These are phyloP conservation scores for Anisodus tanguticus DNA, from an alignment of 257 asterid genomes.

Conservation along the genomic window DNA sequence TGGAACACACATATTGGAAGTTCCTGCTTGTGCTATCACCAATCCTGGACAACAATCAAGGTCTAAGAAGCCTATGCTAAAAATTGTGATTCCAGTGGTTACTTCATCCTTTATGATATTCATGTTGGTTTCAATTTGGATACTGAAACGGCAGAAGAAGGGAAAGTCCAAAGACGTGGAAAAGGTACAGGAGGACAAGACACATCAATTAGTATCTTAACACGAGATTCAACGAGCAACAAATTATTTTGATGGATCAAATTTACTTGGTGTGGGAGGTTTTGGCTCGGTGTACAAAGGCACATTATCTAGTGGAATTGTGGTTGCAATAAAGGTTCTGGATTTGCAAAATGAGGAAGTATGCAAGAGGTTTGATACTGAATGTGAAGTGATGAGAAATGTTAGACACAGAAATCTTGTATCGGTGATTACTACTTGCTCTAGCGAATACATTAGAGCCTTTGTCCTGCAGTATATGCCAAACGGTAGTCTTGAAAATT, in stretches of 20 bases:
- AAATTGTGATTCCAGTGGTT: slow-evolving; percentile 32
- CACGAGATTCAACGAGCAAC: slow-evolving; percentile 39
- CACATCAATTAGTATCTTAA: slow-evolving; percentile 32
- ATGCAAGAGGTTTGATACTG: slow-evolving; percentile 39
- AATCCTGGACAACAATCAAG: slow-evolving; percentile 16
- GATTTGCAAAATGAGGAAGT: slow-evolving; percentile 32
- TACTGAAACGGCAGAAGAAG: slow-evolving; percentile 17
- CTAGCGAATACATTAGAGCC: slow-evolving; percentile 33
- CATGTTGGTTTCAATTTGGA: slow-evolving; percentile 22
- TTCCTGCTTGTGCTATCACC: slow-evolving; percentile 27
- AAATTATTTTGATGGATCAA: slow-evolving; percentile 35
- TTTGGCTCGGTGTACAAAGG: slow-evolving; percentile 44
- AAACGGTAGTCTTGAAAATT: slow-evolving; percentile 44
- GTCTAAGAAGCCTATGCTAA: background rate
- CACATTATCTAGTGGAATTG: slow-evolving; percentile 31
- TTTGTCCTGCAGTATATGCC: slow-evolving; percentile 43
- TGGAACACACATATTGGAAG: slow-evolving; percentile 28
- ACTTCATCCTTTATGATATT: slow-evolving; percentile 7
- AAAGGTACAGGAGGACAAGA: slow-evolving; percentile 11
- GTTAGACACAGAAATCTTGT: slow-evolving; percentile 47
- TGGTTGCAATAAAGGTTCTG: slow-evolving; percentile 43
- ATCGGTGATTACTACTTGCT: slow-evolving; percentile 42
- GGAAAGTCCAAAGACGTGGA: background rate
- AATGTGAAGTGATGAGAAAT: slow-evolving; percentile 41
- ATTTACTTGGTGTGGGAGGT: slow-evolving; percentile 43